phyloP scores from a whole-genome alignment of 1,284 basidiomycete genomes.

The Entoloma clypeatum region DNA sequence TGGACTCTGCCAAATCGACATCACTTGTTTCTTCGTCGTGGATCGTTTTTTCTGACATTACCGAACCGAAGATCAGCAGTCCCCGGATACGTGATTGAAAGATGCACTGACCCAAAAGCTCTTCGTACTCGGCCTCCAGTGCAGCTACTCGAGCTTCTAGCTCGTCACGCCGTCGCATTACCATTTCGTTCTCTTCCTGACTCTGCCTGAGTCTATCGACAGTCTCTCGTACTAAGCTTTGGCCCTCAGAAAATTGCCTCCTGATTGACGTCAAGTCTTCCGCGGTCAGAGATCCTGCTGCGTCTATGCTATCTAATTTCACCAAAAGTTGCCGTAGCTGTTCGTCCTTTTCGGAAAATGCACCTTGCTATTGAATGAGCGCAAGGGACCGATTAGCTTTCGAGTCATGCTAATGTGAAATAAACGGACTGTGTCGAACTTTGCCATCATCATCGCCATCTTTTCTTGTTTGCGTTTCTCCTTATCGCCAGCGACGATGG shows the following conservation, averaged over 20 bases:
- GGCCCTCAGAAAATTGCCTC: slow-evolving; percentile 86
- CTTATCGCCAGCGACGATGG: slow-evolving; percentile 86
- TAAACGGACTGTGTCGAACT: slow-evolving; percentile 83
- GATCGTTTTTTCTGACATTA: slow-evolving; percentile 72
- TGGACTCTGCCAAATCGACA: slow-evolving; percentile 75
- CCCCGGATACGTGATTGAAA: slow-evolving; percentile 5
- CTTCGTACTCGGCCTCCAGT: slow-evolving; percentile 93
- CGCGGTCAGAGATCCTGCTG: slow-evolving; percentile 56
- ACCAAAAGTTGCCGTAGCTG: slow-evolving; percentile 80
- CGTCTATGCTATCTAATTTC: slow-evolving; percentile 79
- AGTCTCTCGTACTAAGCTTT: slow-evolving; percentile 82
- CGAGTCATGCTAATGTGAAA: slow-evolving; percentile 10
- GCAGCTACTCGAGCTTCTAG: slow-evolving; percentile 79
- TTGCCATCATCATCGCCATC: slow-evolving; percentile 99
- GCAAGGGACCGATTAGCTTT: slow-evolving; percentile 4
- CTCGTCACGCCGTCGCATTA: slow-evolving; percentile 81
- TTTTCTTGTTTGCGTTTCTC: slow-evolving; percentile 99
- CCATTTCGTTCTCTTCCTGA: slow-evolving; percentile 91
- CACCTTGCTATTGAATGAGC: slow-evolving; percentile 57
- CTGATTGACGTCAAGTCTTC: slow-evolving; percentile 82
- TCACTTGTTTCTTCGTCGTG: slow-evolving; percentile 79
- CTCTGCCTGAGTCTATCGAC: slow-evolving; percentile 86
- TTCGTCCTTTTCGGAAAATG: slow-evolving; percentile 92
- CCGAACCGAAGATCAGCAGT: slow-evolving; percentile 15
- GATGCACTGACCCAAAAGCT: slow-evolving; percentile 72